Percentiles rank a stretch among this genome's conserved stretches.
Evolutionary conservation across 2,329 filamentous ascomycete genomes (phyloP).

Genomic region (Xylaria sp.): DNA sequence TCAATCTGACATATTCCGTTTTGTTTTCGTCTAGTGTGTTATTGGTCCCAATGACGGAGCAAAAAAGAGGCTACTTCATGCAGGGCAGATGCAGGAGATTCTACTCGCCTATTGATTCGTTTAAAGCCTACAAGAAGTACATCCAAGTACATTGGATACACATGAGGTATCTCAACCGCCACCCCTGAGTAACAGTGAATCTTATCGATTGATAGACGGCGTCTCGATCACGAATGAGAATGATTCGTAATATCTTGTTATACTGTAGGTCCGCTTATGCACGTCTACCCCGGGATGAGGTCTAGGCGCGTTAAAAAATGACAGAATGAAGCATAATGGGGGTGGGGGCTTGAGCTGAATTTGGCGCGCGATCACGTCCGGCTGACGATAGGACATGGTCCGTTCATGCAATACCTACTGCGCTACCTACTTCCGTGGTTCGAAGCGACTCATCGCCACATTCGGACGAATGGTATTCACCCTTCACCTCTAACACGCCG

Average conservation of each 20-base stretch:
- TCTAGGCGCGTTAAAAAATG: constrained; percentile 17
- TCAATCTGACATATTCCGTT: constrained; percentile 35
- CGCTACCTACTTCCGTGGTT: constrained; percentile 10
- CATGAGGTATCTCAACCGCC: constrained; percentile 18
- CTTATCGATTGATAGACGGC: constrained; percentile 7
- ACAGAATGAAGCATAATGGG: constrained; percentile 15
- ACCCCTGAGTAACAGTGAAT: constrained; percentile 10
- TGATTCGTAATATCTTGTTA: constrained; percentile 24
- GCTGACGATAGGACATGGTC: constrained; percentile 20
- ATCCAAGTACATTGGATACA: neutral
- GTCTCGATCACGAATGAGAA: constrained; percentile 13
- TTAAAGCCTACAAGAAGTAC: neutral
- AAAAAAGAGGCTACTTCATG: constrained; percentile 29
- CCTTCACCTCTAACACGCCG: constrained; percentile 15
- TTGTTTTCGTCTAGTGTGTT: constrained; percentile 34
- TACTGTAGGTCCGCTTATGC: constrained; percentile 18
- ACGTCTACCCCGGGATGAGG: constrained; percentile 8
- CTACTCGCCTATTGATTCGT: constrained; percentile 19
- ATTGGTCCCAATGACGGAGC: constrained; percentile 26
- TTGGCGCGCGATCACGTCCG: constrained; percentile 19
- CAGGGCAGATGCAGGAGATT: constrained; percentile 33
- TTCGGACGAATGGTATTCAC: constrained; percentile 30
- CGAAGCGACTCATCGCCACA: constrained; percentile 25
- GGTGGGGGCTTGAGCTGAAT: constrained; percentile 27
- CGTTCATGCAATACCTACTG: constrained; percentile 30